These are phyloP conservation scores for Pholiota adiposa DNA, from an alignment of 1,284 basidiomycete genomes.

Conservation along the genomic window DNA sequence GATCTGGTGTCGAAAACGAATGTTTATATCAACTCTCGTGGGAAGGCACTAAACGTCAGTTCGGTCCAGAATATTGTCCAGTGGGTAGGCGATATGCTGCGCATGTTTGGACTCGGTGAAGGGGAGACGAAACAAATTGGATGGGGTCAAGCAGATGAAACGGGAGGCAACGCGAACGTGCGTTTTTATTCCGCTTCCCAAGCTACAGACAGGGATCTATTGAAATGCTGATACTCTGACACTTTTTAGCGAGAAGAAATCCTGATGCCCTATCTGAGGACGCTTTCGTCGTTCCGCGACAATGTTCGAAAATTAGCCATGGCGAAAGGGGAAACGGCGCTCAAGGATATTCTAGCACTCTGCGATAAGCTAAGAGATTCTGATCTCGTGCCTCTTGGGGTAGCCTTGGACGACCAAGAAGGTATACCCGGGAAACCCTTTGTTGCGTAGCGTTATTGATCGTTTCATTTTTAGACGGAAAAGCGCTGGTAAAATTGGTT, in stretches of 20 bases:
- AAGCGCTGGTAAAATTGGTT: conserved; percentile 93
- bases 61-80: conserved; percentile 77
- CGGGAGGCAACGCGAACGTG: conserved; percentile 60
- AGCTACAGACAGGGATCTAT: neutral
- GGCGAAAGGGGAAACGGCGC: conserved; percentile 61
- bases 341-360: conserved; percentile 81
- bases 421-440: conserved; percentile 47
- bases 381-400: conserved; percentile 91
- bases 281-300: conserved; percentile 92
- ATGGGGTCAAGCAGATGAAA: conserved; percentile 67
- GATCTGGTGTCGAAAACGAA: conserved; percentile 91
- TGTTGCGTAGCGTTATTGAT: conserved; percentile 5
- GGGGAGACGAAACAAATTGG: conserved; percentile 69
- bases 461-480: conserved; percentile 67
- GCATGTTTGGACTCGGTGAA: conserved; percentile 95
- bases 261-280: conserved; percentile 89
- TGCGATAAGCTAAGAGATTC: conserved; percentile 91
- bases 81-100: conserved; percentile 91
- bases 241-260: conserved; percentile 69
- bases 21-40: conserved; percentile 79
- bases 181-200: conserved; percentile 18
- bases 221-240: neutral
- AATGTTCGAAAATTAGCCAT: conserved; percentile 86
- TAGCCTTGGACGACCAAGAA: conserved; percentile 96
- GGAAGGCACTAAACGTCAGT: conserved; percentile 67